Evolutionary conservation across 2,329 filamentous ascomycete genomes (phyloP).

Genomic region (Aspergillus neoniger): DNA sequence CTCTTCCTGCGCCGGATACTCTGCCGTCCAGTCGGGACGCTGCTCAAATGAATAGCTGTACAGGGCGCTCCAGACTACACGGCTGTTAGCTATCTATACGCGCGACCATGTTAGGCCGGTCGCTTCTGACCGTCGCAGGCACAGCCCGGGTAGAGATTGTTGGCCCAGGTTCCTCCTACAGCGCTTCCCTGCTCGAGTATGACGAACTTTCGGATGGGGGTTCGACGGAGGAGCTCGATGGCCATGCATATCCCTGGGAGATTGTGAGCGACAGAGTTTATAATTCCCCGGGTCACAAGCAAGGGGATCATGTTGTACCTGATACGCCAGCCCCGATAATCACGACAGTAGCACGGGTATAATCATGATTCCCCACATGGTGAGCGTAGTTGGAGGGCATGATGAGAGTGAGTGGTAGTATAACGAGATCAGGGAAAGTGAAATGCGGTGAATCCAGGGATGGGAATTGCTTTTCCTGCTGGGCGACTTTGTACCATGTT

Average conservation of each 20-base stretch:
- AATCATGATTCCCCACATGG: constrained; percentile 49
- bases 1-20: constrained; percentile 63
- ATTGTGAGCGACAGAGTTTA: neutral
- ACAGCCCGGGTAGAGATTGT: constrained; percentile 60
- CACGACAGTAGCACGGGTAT: constrained; percentile 56
- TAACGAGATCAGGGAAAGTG: no score
- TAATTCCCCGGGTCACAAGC: neutral
- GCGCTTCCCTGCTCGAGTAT: constrained; percentile 59
- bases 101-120: neutral
- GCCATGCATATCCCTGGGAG: constrained; percentile 55
- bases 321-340: constrained; percentile 61
- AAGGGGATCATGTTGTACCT: constrained; percentile 29
- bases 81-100: neutral
- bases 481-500: no score
- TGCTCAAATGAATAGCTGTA: constrained; percentile 65
- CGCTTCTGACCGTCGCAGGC: constrained; percentile 51
- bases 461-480: no score
- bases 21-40: constrained; percentile 59
- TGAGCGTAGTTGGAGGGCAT: neutral
- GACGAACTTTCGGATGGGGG: constrained; percentile 53
- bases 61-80: constrained; percentile 54
- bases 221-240: constrained; percentile 57
- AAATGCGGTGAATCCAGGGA: no score
- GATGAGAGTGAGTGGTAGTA: neutral
- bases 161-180: constrained; percentile 57